Evolutionary conservation across 371 early-diverging fungal genomes (phyloP), one percentile per base, ranked within the genome.

Genomic region (Mucor circinelloides): DNA sequence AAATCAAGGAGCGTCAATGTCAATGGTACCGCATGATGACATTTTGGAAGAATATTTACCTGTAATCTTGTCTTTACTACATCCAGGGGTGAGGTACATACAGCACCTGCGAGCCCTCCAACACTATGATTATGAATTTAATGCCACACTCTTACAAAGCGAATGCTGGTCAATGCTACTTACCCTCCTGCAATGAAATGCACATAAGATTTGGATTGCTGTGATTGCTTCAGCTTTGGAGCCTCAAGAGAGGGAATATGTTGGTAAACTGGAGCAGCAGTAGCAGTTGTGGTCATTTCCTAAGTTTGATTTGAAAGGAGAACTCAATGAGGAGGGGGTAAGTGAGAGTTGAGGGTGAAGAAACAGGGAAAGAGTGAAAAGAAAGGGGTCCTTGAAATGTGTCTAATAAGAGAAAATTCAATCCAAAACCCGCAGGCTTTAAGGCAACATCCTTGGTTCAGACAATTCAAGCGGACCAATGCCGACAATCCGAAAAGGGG

Each of bases 51-150:
- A 27, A 27, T 40, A 17, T 7, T 63, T 83, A 89, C 91, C 87
- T 96, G 96, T 69, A 95, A 74, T 50, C 95, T 82, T 0, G 96
- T 96, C 70, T 94, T 94, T 44, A 95, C 91, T 7, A 96, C 95
- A 71, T 96, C 97, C 27, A 96, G 76, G 8, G 97, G 97, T 44
- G 94, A 94, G 12, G 95, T 95, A 31, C 90, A 83, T 4, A 93
- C 77, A 15, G 96, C 95, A 54, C 95, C 95, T n/a, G 88, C 80
- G 82, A 85, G 73, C 9, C 90, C 91, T 38, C 90, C 92, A 6
- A 89, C 71, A 55, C 84, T 86, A 73, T 57, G 1, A 23, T 21
- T 27, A 6, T 6, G 19, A 13, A 36, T 38, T 25, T 23, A 25
- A 40, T 36, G 7, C 38, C 19, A 31, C 57, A 27, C 23, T 52